Percentiles rank a stretch among this genome's conserved stretches.
These are phyloP conservation scores for Colletotrichum sp. DNA, from an alignment of 2,329 filamentous ascomycete genomes.

Conservation along the genomic window DNA sequence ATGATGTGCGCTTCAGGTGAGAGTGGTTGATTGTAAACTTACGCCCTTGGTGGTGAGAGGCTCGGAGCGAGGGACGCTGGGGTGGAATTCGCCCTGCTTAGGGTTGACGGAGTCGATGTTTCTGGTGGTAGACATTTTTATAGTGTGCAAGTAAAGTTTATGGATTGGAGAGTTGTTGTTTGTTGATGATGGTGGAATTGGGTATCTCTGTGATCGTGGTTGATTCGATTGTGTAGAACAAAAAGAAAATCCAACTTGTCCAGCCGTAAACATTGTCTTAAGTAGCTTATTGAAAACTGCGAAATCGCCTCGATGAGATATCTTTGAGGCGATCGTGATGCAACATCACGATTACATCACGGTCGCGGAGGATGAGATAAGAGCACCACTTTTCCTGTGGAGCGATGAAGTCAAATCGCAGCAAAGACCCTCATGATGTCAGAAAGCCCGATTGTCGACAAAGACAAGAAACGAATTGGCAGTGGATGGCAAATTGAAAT, in stretches of 20 bases:
- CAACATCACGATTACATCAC: conserved; percentile 11
- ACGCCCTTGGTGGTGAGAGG: conserved; percentile 61
- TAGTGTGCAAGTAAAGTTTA: neutral
- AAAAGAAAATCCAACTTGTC: accelerated
- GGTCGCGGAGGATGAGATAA: neutral
- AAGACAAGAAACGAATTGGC: neutral
- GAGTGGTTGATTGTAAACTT: conserved; percentile 32
- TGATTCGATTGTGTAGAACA: neutral
- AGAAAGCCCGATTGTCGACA: neutral
- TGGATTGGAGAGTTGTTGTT: neutral
- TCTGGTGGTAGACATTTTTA: conserved; percentile 43
- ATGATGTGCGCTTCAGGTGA: neutral
- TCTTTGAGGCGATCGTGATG: neutral
- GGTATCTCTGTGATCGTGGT: neutral
- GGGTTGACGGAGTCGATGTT: conserved; percentile 57
- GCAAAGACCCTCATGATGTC: neutral
- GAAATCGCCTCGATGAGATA: neutral
- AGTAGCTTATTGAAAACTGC: neutral
- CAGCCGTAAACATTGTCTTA: neutral
- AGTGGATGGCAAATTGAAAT: neutral
- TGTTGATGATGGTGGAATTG: neutral
- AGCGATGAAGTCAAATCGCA: neutral
- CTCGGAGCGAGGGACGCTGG: conserved; percentile 52
- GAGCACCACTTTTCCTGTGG: conserved; percentile 5
- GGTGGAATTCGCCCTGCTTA: conserved; percentile 61